Evolutionary conservation across 495 filamentous ascomycete species (phyloP), one percentile per base, ranked within the genome.

Genomic region (Chlorociboria aeruginascens): DNA sequence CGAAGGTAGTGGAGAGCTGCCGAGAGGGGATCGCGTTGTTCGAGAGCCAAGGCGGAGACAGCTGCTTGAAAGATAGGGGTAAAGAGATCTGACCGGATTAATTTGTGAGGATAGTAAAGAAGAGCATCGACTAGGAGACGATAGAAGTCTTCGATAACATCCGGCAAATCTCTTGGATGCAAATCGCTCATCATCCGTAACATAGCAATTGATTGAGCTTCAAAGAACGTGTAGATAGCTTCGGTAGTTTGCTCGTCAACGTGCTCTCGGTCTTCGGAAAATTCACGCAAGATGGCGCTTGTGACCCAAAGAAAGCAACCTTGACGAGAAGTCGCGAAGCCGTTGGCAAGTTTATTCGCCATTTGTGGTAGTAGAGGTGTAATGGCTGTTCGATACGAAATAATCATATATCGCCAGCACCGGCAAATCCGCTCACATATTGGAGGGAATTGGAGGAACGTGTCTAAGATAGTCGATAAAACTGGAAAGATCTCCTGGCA

Each of bases 121-220:
- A 95, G 73, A 16, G 88, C 88, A 65, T 97, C 89, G 10, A 83
- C 80, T 4, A 86, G 77, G 11, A 99, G 76, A 28, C 92, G 87
- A 73, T 92, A 99, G 68, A 95, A 99, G 61, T 99, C 92, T 66
- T 99, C 92, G 57, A 96, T 97, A 45, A 99, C 88, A 66, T 99
- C 92, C 8, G 93, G 89, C 9, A 97, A 72, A 53, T 96, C 88
- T 57, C 82, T 77, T 9, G 93, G 86, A 12, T 82, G 76, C 11
- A 95, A 61, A 55, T 90, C 85, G 66, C 87, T 95, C 66, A 99
- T 73, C 52, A 85, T 82, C 17, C 85, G 80, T 43, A 99, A 73
- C 67, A 97, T 94, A 30, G 78, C 85, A 16, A 82, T 77, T 7
- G 86, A 81, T 64, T 99, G 92, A 50, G 86, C 84, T 61, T 96